These are phyloP conservation scores for Capillidium rhysosporum DNA, from an alignment of 371 early-diverging fungal species.

Conservation along the genomic window DNA sequence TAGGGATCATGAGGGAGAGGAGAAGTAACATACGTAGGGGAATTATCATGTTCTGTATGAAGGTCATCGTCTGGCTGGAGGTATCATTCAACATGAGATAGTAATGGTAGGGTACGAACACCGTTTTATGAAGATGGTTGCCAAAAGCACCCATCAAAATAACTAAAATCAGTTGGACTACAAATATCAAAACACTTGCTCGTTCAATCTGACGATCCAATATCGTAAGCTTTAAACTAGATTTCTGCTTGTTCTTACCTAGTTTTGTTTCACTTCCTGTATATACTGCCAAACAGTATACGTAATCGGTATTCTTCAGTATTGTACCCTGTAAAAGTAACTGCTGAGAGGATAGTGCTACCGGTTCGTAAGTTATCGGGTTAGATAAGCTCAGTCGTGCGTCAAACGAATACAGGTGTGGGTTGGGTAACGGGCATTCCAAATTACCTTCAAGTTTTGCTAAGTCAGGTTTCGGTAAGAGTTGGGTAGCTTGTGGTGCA, in stretches of 20 bases:
- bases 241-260: slow-evolving; percentile 46
- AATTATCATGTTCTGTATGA: slow-evolving; percentile 57
- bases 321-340: slow-evolving; percentile 49
- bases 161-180: slow-evolving; percentile 62
- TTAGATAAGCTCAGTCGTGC: slow-evolving; percentile 17
- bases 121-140: slow-evolving; percentile 93
- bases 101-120: slow-evolving; percentile 71
- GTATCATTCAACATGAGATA: slow-evolving; percentile 73
- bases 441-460: slow-evolving; percentile 18
- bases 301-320: slow-evolving; percentile 53
- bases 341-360: slow-evolving; percentile 9
- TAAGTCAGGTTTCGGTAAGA: slow-evolving; percentile 23
- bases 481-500: slow-evolving; percentile 22
- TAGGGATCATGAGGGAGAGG: slow-evolving; percentile 96
- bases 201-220: slow-evolving; percentile 39
- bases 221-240: slow-evolving; percentile 39
- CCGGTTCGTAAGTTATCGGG: slow-evolving; percentile 7
- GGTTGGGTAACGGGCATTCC: slow-evolving; percentile 20
- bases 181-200: slow-evolving; percentile 46
- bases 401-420: slow-evolving; percentile 42
- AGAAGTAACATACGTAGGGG: slow-evolving; percentile 90
- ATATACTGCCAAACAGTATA: slow-evolving; percentile 55
- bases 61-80: slow-evolving; percentile 63
- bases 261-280: slow-evolving; percentile 68
- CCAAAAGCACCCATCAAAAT: slow-evolving; percentile 97